phyloP scores from a whole-genome alignment of 768 basidiomycete genomes.

The Mycena latifolia region DNA sequence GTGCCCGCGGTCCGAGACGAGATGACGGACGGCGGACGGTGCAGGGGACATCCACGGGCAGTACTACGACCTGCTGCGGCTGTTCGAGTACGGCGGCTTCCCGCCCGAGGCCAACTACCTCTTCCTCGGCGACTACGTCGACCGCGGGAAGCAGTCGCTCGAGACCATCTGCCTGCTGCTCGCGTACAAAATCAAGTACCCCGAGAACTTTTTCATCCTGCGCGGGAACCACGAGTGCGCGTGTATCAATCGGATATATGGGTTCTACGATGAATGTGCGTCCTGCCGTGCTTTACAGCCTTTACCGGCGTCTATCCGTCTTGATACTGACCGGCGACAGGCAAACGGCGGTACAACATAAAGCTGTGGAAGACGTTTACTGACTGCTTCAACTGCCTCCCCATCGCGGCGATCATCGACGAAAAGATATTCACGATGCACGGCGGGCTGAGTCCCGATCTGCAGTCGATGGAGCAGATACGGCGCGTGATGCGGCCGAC shows the following conservation, averaged over 20 bases:
- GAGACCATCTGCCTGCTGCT: slow-evolving; percentile 99
- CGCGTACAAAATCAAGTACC: slow-evolving; percentile 99
- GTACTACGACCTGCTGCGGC: slow-evolving; percentile 97
- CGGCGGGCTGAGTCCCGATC: slow-evolving; percentile 95
- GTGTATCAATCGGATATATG: slow-evolving; percentile 99
- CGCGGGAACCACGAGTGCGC: slow-evolving; percentile 99
- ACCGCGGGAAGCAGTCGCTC: slow-evolving; percentile 98
- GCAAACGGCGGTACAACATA: slow-evolving; percentile 99
- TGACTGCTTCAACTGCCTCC: slow-evolving; percentile 99
- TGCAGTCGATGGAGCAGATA: slow-evolving; percentile 99
- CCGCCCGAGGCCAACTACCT: slow-evolving; percentile 99
- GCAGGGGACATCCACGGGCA: slow-evolving; percentile 99
- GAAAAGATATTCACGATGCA: slow-evolving; percentile 99
- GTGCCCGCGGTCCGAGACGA: slow-evolving; percentile 7
- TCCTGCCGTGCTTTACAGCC: slow-evolving; percentile 34
- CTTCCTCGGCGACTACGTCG: slow-evolving; percentile 99
- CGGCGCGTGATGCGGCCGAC: slow-evolving; percentile 98
- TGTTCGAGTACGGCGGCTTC: slow-evolving; percentile 99
- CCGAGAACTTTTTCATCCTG: slow-evolving; percentile 99
- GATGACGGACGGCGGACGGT: slow-evolving; percentile 24
- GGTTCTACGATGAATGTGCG: slow-evolving; percentile 99
- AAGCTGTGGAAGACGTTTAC: slow-evolving; percentile 99
- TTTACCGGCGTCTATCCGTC: background rate
- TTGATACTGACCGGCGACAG: slow-evolving; percentile 55
- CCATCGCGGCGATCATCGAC: slow-evolving; percentile 99